Evolutionary conservation across 192 early-diverging fungal species (phyloP), one percentile per base, ranked within the genome.

Genomic region (Geranomyces michiganensis): DNA sequence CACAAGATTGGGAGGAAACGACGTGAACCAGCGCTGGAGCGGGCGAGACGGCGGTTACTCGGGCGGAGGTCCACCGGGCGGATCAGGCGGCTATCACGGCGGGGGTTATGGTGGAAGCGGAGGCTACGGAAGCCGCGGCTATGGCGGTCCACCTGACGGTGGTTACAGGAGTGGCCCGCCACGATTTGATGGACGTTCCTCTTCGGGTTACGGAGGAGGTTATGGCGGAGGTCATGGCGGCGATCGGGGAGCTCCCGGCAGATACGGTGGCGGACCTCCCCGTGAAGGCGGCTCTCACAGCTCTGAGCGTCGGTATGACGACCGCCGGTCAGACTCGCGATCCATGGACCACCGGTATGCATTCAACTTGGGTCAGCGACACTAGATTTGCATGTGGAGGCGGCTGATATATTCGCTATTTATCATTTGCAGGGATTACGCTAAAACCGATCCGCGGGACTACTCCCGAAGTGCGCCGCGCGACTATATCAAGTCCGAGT

Each of bases 1-100:
- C 15, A 91, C 88, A 29, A 84, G 92, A 30, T 76, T 83, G n/a
- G 90, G 89, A 26, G 76, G 76, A 27, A 47, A 65, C 17, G 72
- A 75, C 33, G 74, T 74, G 15, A 82, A 82, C 55, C 67, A 76
- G 51, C 73, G 68, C 22, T 74, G 62, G 30, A 67, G 68, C 26
- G 78, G 71, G 4, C 60, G 75, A 48, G 67, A 64, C 21, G 77
- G 72, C 26, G 71, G 70, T 27, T 67, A 76, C 21, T 59, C 73
- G 36, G n/a, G 46, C 41, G 73, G 47, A 22, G 62, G 46, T n/a
- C 56, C 68, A 44, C 62, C 78, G 51, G 73, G 76, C 21, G 63
- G 68, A 13, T 70, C 78, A 17, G 83, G 79, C 33, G 74, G 80
- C 9, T 56, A 75, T 29, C 29, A 75, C 51, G 75, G 66, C 0